Base-by-base conservation (phyloP, 1,284 basidiomycete genomes). In the Trichosporon sp. region DNA sequence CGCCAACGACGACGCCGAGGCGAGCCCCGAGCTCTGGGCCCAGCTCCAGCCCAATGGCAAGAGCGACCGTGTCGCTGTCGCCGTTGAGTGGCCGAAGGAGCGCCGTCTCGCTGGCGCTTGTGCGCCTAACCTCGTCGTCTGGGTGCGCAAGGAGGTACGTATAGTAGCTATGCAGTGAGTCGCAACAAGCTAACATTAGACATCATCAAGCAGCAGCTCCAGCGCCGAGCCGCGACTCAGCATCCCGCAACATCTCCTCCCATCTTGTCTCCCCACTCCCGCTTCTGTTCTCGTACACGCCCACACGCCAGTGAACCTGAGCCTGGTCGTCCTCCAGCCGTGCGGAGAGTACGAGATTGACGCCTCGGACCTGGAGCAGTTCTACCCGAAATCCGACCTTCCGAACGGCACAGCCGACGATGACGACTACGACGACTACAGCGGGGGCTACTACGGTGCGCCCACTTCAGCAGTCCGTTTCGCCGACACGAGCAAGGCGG, bases 251-350 rank as follows among this genome's bases (percentile, higher is more conserved):
- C 75, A 78, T 26, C 75, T 82, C 0, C 38, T 81, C 11, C 81
- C 81, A 0, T 38, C 77, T 4, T 79, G 72, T 65, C 71, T 76
- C 1, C 65, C 75, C n/a, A 74, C 77, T 0, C 77, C 80, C 0
- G 67, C 80, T 0, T 38, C 56, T 0, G 78, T 75, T 11, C 46
- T 32, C 7, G 48, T 84, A 5, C 72, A 78, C 21, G 71, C 73
- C 1, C 78, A 82, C 37, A 67, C 73, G 31, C 79, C 81, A 0
- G 71, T 84, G n/a, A 61, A 72, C 1, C 78, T 85, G 37, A 72
- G 76, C 1, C 75, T 81, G 0, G 75, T 78, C 19, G 77, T 85
- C 43, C 75, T 85, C 11, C 79, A 83, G 68, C 77, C 81, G 0
- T 66, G 65, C 4, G 71, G 80, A 3, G 61, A 51, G 1, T 37